These are phyloP conservation scores for Lepraria neglecta DNA, from an alignment of 495 filamentous ascomycete species.

Conservation along the genomic window DNA sequence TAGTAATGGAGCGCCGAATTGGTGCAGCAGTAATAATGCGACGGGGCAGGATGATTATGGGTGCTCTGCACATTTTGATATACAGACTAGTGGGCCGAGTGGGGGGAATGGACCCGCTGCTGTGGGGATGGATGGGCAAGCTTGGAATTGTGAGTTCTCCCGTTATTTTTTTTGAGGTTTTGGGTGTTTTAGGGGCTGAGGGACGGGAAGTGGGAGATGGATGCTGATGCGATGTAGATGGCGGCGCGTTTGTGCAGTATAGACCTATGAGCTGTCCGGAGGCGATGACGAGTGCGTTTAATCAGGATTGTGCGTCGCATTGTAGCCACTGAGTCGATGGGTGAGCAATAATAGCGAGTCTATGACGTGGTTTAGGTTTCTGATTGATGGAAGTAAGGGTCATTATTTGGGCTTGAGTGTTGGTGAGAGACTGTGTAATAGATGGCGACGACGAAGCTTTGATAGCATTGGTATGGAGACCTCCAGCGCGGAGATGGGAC, in stretches of 20 bases:
- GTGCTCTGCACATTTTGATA: constrained; percentile 17
- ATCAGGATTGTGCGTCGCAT: not conserved
- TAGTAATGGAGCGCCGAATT: constrained; percentile 8
- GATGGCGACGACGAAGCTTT: too few species aligned
- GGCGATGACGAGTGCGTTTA: not conserved
- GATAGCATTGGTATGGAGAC: too few species aligned
- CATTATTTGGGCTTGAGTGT: too few species aligned
- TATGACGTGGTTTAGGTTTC: too few species aligned
- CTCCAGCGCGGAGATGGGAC: too few species aligned
- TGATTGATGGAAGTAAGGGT: too few species aligned
- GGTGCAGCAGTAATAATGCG: constrained; percentile 11
- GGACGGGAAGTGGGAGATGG: too few species aligned
- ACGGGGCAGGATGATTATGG: constrained; percentile 17
- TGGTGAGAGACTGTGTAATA: too few species aligned
- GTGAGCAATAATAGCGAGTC: too few species aligned
- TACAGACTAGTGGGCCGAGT: not conserved
- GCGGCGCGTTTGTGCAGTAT: not conserved
- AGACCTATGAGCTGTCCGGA: not conserved
- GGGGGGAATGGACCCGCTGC: not conserved
- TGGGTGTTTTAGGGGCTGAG: not conserved
- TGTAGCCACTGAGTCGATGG: too few species aligned
- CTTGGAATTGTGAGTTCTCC: not conserved
- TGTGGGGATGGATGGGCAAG: not conserved
- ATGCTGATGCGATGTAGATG: not conserved
- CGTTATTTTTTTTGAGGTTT: too few species aligned